Evolutionary conservation across 176 grass and related monocot species (phyloP).

Genomic region (Eragrostis curvula): DNA sequence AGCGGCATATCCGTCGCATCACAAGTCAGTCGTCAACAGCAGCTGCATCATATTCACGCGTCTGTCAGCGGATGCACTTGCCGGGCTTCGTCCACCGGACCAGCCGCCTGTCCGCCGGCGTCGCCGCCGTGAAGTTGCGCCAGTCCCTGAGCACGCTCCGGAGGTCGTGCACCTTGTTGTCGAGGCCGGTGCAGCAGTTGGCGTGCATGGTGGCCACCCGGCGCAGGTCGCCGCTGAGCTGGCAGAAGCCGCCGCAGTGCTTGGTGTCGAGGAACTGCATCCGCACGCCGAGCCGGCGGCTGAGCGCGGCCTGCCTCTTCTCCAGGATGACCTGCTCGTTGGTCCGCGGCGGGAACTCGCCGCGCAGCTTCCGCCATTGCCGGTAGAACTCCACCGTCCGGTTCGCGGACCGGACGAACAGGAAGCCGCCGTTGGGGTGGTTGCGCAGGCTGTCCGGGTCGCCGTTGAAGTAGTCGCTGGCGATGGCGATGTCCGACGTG

Average conservation of each 20-base stretch:
- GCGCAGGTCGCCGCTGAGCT: constrained; percentile 63
- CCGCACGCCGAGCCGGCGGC: constrained; percentile 33
- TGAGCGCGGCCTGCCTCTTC: constrained; percentile 32
- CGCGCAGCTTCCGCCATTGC: constrained; percentile 60
- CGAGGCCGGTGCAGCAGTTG: constrained; percentile 78
- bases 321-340: constrained; percentile 77
- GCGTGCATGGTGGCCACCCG: constrained; percentile 82
- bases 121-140: constrained; percentile 59
- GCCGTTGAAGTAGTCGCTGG: constrained; percentile 71
- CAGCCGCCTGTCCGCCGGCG: constrained; percentile 15
- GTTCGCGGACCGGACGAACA: constrained; percentile 53
- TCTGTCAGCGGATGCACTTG: constrained; percentile 42
- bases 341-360: constrained; percentile 40
- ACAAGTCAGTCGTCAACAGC: neutral
- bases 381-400: constrained; percentile 71
- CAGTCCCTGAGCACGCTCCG: constrained; percentile 67
- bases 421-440: constrained; percentile 72
- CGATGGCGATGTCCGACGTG: constrained; percentile 70
- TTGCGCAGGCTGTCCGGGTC: constrained; percentile 60
- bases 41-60: neutral
- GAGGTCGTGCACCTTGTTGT: constrained; percentile 65
- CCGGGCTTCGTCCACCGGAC: constrained; percentile 55
- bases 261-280: constrained; percentile 80
- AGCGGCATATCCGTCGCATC: neutral
- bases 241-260: constrained; percentile 79